Conservation (phyloP, 768 basidiomycete species). For the Rhodotorula paludigena region DNA sequence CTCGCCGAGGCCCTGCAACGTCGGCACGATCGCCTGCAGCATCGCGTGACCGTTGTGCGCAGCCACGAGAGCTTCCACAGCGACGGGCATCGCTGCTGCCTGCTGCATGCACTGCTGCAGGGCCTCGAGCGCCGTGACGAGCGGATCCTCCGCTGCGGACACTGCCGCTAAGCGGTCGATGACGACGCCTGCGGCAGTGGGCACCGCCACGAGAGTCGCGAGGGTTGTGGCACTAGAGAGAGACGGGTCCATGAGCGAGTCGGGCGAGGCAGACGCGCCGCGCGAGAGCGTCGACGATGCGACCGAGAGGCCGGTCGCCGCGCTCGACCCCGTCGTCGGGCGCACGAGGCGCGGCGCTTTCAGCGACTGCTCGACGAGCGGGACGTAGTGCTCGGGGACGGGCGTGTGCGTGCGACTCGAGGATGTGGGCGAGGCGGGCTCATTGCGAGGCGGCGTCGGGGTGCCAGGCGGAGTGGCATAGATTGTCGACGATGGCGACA, state of each 20-base stretch:
- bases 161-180: neutral
- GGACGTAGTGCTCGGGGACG: neutral
- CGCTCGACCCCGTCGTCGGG: too few relatives aligned
- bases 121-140: neutral
- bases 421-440: neutral
- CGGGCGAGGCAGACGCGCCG: too few relatives aligned
- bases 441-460: neutral
- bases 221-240: too few relatives aligned
- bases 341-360: too few relatives aligned
- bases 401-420: neutral
- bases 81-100: neutral
- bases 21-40: conserved; percentile 6
- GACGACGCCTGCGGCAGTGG: neutral
- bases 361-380: too few relatives aligned
- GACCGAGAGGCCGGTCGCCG: too few relatives aligned
- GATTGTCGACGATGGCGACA: neutral
- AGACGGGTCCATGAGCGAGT: neutral
- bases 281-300: too few relatives aligned
- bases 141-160: neutral
- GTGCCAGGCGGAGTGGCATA: conserved; percentile 7
- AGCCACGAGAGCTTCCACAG: neutral
- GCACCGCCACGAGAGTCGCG: neutral
- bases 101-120: neutral
- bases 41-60: neutral
- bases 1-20: conserved; percentile 57